A percentile compares a stretch with the other conserved stretches of the same genome.
Evolutionary conservation across 306 rosid genomes (phyloP).

Genomic region (Cucurbita pepo): DNA sequence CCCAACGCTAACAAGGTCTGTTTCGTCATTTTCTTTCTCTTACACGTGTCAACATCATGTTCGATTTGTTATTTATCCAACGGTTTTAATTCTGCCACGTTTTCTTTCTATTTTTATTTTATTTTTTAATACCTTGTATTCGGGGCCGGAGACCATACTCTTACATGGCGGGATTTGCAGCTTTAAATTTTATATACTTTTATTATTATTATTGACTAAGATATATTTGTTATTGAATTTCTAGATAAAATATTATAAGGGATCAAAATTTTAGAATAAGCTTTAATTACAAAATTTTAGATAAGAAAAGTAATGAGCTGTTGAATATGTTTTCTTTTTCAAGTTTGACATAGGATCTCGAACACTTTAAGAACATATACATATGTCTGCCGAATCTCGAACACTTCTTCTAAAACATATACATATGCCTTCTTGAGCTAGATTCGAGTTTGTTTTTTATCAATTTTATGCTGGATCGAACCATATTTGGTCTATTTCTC

Average conservation of each 20-base stretch:
- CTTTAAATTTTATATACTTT: not conserved
- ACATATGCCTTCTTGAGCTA: no score
- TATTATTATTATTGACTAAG: no score
- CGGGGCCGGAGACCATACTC: not conserved
- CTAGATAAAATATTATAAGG: not conserved
- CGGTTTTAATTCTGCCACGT: not conserved
- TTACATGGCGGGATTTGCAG: not conserved
- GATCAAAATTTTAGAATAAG: not conserved
- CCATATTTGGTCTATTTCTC: no score
- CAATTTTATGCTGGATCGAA: no score
- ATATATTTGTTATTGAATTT: not conserved
- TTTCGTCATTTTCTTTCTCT: not conserved
- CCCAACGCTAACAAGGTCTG: constrained; percentile 26
- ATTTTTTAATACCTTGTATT: not conserved
- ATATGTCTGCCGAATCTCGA: no score
- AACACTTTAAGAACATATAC: no score
- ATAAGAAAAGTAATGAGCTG: not conserved
- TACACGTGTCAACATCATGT: not conserved
- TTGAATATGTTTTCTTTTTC: no score
- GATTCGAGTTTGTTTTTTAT: no score
- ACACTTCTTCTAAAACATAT: no score
- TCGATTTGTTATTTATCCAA: not conserved
- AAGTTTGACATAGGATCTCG: no score
- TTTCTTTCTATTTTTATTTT: not conserved
- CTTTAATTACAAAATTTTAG: not conserved